phyloP scores from a whole-genome alignment of 805 yeast species.

The Komagataella ulmi region DNA sequence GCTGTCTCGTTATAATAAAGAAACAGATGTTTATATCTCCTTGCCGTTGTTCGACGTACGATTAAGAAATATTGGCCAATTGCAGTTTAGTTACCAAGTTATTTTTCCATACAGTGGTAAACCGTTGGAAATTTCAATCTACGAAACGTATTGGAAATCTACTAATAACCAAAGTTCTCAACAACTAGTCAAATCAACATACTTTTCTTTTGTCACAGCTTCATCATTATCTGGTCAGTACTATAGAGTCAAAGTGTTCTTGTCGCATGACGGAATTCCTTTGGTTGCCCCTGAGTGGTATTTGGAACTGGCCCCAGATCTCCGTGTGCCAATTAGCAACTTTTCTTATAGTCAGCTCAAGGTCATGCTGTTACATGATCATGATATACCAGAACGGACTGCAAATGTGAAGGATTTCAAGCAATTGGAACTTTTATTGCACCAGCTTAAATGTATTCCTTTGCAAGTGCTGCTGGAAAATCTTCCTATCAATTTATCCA shows the following conservation, averaged over 20 bases:
- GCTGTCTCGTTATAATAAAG: slow-evolving; percentile 17
- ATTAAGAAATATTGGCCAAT: slow-evolving; percentile 68
- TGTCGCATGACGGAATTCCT: slow-evolving; percentile 76
- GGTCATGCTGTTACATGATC: slow-evolving; percentile 12
- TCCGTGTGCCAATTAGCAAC: slow-evolving; percentile 48
- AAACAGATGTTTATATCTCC: slow-evolving; percentile 23
- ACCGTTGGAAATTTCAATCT: slow-evolving; percentile 79
- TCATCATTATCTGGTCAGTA: slow-evolving; percentile 82
- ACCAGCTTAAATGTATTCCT: slow-evolving; percentile 35
- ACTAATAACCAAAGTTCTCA: slow-evolving; percentile 35
- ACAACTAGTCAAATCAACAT: slow-evolving; percentile 11
- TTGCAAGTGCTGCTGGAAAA: slow-evolving; percentile 42
- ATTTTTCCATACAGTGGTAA: slow-evolving; percentile 81
- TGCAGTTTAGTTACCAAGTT: slow-evolving; percentile 65
- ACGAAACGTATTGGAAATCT: slow-evolving; percentile 95
- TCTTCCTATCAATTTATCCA: slow-evolving; percentile 46
- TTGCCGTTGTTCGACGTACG: slow-evolving; percentile 77
- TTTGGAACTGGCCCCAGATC: slow-evolving; percentile 28
- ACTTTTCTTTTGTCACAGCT: slow-evolving; percentile 73
- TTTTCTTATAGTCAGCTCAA: slow-evolving; percentile 32
- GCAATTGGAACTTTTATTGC: slow-evolving; percentile 28
- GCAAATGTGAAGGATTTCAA: slow-evolving; percentile 11
- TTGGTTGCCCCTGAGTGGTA: slow-evolving; percentile 63
- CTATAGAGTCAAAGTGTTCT: slow-evolving; percentile 51
- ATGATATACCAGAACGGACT: slow-evolving; percentile 7